Evolutionary conservation across 768 basidiomycete genomes (phyloP).

Genomic region (Strobilomyces dryophilus): DNA sequence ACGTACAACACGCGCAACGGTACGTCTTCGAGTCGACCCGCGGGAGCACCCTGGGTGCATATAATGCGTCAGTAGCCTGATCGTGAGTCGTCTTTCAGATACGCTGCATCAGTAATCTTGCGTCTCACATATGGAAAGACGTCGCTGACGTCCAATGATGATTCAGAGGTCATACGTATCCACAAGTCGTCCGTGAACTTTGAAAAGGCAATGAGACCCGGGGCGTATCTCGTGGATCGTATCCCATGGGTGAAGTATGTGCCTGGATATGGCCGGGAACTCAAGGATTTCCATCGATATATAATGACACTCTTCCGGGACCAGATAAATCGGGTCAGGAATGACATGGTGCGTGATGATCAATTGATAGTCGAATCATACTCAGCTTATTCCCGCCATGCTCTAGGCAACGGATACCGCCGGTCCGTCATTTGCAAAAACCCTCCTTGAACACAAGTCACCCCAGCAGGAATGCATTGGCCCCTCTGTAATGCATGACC

Average conservation of each 20-base stretch:
- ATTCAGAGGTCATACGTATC: too few species aligned
- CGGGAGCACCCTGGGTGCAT: too few species aligned
- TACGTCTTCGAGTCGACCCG: background rate
- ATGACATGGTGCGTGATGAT: background rate
- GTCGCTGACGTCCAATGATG: background rate
- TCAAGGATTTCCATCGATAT: background rate
- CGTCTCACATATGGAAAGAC: background rate
- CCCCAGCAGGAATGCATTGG: slow-evolving; percentile 21
- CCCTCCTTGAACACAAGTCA: slow-evolving; percentile 42
- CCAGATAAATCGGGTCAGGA: background rate
- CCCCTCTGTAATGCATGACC: background rate
- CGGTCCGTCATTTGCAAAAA: slow-evolving; percentile 42
- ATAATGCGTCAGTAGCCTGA: too few species aligned
- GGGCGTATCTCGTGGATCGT: background rate
- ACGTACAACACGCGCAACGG: background rate
- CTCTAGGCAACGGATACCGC: slow-evolving; percentile 7
- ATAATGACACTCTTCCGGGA: background rate
- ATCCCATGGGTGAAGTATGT: background rate
- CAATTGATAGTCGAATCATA: background rate
- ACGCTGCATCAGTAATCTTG: background rate
- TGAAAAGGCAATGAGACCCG: background rate
- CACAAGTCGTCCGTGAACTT: background rate
- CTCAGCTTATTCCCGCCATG: background rate
- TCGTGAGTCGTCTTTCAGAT: background rate
- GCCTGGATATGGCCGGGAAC: background rate